Percentiles rank a stretch among this genome's conserved stretches.
phyloP scores from a whole-genome alignment of 768 basidiomycete species.

The Suillus alpinus region DNA sequence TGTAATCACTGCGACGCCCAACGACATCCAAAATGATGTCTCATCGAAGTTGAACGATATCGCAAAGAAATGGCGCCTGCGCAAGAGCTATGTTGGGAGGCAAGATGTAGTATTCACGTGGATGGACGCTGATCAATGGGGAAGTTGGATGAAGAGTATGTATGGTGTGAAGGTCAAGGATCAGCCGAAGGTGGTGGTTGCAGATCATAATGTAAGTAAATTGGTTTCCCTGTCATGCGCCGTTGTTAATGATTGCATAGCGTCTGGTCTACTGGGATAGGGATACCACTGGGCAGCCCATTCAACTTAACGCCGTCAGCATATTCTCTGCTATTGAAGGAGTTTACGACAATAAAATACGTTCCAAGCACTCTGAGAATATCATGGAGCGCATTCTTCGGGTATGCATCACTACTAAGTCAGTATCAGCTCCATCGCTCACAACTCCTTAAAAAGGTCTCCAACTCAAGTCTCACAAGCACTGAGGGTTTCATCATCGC shows the following conservation, averaged over 20 bases:
- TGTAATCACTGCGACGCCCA: constrained; percentile 60
- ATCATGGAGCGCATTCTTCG: constrained; percentile 62
- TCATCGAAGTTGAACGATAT: constrained; percentile 48
- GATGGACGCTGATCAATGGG: constrained; percentile 88
- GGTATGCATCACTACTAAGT: constrained; percentile 35
- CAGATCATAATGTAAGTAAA: constrained; percentile 70
- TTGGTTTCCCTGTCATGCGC: background rate
- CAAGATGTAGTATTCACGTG: constrained; percentile 78
- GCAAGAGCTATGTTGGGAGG: constrained; percentile 22
- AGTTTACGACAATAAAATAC: constrained; percentile 47
- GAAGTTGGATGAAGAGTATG: constrained; percentile 87
- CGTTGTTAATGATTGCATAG: constrained; percentile 33
- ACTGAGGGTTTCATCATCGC: constrained; percentile 10
- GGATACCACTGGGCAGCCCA: constrained; percentile 51
- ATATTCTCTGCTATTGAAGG: constrained; percentile 73
- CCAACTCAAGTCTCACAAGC: constrained; percentile 13
- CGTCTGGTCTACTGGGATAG: constrained; percentile 72
- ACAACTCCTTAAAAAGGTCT: constrained; percentile 11
- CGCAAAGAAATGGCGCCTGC: constrained; percentile 58
- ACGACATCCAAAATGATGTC: constrained; percentile 38
- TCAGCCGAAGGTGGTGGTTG: constrained; percentile 55
- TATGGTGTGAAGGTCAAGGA: constrained; percentile 57
- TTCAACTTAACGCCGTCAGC: constrained; percentile 53
- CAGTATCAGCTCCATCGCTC: background rate
- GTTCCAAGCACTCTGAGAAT: constrained; percentile 67